Evolutionary conservation across 495 filamentous ascomycete genomes (phyloP).

Genomic region (Delitschia confertaspora): DNA sequence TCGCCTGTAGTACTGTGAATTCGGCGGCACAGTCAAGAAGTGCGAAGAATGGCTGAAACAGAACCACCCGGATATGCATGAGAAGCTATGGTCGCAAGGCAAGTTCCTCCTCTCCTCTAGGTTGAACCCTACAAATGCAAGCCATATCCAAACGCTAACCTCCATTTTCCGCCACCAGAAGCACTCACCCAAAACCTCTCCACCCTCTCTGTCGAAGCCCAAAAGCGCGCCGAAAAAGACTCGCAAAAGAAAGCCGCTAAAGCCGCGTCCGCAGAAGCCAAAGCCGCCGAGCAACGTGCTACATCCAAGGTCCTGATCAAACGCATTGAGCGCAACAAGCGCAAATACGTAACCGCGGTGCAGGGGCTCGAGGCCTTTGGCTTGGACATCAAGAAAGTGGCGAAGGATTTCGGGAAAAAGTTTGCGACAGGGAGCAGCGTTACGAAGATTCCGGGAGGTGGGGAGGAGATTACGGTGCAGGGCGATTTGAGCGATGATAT

Average conservation of each 20-base stretch:
- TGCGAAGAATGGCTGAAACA: conserved; percentile 91
- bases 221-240: conserved; percentile 88
- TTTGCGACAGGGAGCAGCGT: conserved; percentile 92
- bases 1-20: conserved; percentile 81
- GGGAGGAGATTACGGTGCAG: conserved; percentile 96
- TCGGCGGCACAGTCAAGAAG: conserved; percentile 94
- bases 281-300: conserved; percentile 66
- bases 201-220: conserved; percentile 75
- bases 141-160: conserved; percentile 14
- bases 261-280: conserved; percentile 72
- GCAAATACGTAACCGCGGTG: conserved; percentile 91
- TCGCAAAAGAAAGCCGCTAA: conserved; percentile 91
- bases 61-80: conserved; percentile 61
- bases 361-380: conserved; percentile 81
- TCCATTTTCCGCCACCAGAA: conserved; percentile 43
- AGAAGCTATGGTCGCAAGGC: conserved; percentile 78
- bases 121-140: too few species aligned
- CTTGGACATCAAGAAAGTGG: conserved; percentile 84
- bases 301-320: conserved; percentile 82
- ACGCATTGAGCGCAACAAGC: conserved; percentile 94
- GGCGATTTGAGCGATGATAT: conserved; percentile 95
- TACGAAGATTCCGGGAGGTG: conserved; percentile 74
- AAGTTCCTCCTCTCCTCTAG: too few species aligned
- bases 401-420: conserved; percentile 82
- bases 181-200: conserved; percentile 73